These are phyloP conservation scores for Myrica gale DNA, from an alignment of 306 rosid genomes.

Conservation along the genomic window DNA sequence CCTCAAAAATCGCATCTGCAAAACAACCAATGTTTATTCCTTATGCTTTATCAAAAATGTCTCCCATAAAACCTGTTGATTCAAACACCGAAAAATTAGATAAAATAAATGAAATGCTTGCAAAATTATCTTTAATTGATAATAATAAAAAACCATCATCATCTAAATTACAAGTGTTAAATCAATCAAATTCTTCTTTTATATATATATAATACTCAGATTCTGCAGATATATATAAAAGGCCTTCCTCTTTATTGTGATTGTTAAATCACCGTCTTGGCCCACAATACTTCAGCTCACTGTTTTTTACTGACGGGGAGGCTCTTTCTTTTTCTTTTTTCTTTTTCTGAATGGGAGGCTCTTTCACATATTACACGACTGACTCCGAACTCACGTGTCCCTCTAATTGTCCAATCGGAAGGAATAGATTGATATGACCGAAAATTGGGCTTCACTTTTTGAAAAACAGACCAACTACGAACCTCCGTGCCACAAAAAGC, in stretches of 20 bases:
- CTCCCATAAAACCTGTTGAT: no score
- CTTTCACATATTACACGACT: background rate
- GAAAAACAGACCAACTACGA: slow-evolving; percentile 18
- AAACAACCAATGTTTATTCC: no score
- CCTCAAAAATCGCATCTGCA: no score
- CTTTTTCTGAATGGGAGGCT: no score
- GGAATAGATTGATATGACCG: slow-evolving; percentile 37
- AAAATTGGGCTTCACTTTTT: slow-evolving; percentile 20
- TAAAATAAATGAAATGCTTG: no score
- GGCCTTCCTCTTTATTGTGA: background rate
- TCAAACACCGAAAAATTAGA: no score
- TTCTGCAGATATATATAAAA: background rate
- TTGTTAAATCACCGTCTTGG: slow-evolving; percentile 24
- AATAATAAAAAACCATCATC: no score
- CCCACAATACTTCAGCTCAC: slow-evolving; percentile 17
- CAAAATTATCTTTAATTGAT: no score
- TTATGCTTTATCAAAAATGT: no score
- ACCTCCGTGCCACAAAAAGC: slow-evolving; percentile 18
- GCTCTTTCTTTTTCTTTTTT: no score
- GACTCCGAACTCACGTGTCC: slow-evolving; percentile 1
- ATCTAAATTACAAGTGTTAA: no score
- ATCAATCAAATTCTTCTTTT: no score
- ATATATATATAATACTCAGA: background rate
- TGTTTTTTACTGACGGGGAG: background rate
- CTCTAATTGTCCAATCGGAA: background rate